phyloP scores from a whole-genome alignment of 345 rosid species.

The Syzygium aromaticum region DNA sequence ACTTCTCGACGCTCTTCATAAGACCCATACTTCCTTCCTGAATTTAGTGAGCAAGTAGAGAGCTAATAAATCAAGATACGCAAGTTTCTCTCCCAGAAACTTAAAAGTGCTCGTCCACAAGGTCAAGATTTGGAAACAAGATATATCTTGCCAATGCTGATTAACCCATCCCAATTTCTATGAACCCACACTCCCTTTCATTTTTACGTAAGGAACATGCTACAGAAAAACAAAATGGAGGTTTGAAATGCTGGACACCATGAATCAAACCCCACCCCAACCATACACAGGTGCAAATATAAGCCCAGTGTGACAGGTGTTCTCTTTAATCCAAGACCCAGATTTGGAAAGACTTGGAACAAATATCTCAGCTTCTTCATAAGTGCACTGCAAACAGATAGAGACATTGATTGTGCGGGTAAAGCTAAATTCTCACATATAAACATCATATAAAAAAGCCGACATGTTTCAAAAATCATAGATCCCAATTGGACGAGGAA shows the following conservation, averaged over 20 bases:
- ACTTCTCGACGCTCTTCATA: conserved; percentile 79
- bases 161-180: background rate
- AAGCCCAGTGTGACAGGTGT: background rate
- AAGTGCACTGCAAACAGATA: background rate
- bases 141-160: background rate
- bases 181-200: background rate
- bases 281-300: background rate
- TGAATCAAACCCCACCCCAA: background rate
- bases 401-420: background rate
- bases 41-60: conserved; percentile 1
- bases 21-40: conserved; percentile 93
- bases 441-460: background rate
- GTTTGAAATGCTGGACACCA: background rate
- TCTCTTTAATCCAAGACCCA: background rate
- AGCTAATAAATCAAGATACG: background rate
- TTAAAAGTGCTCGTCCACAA: too few relatives aligned
- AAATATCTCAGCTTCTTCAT: background rate
- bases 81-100: background rate
- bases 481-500: background rate
- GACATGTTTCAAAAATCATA: background rate
- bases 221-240: background rate
- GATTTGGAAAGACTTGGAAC: background rate
- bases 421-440: background rate
- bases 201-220: background rate
- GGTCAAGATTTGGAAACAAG: background rate